Conservation (phyloP, 1,139 yeast species). For the Geotrichum reessii region DNA sequence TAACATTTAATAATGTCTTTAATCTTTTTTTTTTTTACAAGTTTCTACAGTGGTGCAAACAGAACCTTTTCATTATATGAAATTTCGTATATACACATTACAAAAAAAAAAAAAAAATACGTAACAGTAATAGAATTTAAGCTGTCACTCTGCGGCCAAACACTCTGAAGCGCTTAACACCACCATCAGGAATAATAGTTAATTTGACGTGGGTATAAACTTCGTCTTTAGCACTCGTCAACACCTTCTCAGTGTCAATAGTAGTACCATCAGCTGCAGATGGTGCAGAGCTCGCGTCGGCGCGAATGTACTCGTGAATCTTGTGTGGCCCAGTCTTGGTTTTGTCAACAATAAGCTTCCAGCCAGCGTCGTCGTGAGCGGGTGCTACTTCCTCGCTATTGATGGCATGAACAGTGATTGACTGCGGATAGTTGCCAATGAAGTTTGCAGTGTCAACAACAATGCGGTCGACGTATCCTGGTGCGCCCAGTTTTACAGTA, state of each 20-base stretch:
- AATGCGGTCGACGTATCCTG: conserved; percentile 47
- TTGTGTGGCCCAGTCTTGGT: conserved; percentile 73
- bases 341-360: conserved; percentile 63
- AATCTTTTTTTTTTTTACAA: too few relatives aligned
- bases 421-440: conserved; percentile 90
- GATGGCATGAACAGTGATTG: conserved; percentile 46
- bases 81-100: not conserved
- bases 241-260: conserved; percentile 7
- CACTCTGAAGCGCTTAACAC: conserved; percentile 83
- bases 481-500: conserved; percentile 67
- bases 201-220: conserved; percentile 63
- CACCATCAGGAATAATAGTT: conserved; percentile 91
- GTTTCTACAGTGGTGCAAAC: too few relatives aligned
- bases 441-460: conserved; percentile 88
- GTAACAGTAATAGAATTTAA: not conserved
- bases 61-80: not conserved
- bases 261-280: conserved; percentile 13
- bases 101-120: too few relatives aligned
- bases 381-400: conserved; percentile 37
- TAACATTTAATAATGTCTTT: too few relatives aligned
- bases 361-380: conserved; percentile 40
- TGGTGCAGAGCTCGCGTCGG: conserved; percentile 26
- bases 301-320: conserved; percentile 53
- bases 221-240: conserved; percentile 20
- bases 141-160: conserved; percentile 44